Percentiles rank a stretch among this genome's conserved stretches.
Evolutionary conservation across 2,329 filamentous ascomycete genomes (phyloP).

Genomic region (Dactylellina cionopaga): DNA sequence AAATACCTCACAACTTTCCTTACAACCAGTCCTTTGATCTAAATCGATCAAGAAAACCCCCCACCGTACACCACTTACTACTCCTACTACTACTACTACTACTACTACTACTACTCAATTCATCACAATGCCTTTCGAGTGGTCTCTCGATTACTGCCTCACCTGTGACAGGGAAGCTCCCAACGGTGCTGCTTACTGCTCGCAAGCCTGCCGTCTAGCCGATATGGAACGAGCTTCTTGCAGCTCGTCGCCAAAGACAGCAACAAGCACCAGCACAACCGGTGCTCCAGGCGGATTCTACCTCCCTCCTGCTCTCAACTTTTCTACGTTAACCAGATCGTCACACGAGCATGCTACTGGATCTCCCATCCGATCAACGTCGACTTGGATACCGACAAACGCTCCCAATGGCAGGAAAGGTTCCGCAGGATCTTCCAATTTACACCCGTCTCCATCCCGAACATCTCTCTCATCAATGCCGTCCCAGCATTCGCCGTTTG

Average conservation of each 20-base stretch:
- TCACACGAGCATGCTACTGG: constrained; percentile 63
- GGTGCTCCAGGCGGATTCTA: constrained; percentile 66
- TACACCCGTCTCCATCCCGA: constrained; percentile 77
- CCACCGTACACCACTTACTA: too few species aligned
- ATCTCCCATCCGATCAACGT: constrained; percentile 61
- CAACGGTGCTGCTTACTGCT: constrained; percentile 52
- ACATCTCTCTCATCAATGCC: constrained; percentile 83
- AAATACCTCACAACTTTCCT: too few species aligned
- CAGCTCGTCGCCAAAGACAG: constrained; percentile 66
- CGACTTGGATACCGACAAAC: constrained; percentile 60
- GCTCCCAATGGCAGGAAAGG: constrained; percentile 58
- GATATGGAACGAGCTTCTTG: constrained; percentile 79
- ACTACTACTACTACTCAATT: background rate
- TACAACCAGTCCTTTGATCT: background rate
- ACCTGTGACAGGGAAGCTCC: constrained; percentile 73
- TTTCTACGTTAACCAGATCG: constrained; percentile 59
- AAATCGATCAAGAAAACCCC: background rate
- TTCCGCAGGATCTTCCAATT: constrained; percentile 45
- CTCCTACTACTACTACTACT: background rate
- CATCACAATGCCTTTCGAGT: constrained; percentile 60
- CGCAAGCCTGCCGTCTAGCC: constrained; percentile 80
- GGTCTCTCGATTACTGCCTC: constrained; percentile 93
- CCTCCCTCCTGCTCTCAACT: constrained; percentile 80
- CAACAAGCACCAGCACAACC: constrained; percentile 64
- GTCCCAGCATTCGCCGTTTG: constrained; percentile 65